Percentiles rank a stretch among this genome's conserved stretches.
Evolutionary conservation across 192 early-diverging fungal species (phyloP).

Genomic region (Martensiomyces pterosporus): DNA sequence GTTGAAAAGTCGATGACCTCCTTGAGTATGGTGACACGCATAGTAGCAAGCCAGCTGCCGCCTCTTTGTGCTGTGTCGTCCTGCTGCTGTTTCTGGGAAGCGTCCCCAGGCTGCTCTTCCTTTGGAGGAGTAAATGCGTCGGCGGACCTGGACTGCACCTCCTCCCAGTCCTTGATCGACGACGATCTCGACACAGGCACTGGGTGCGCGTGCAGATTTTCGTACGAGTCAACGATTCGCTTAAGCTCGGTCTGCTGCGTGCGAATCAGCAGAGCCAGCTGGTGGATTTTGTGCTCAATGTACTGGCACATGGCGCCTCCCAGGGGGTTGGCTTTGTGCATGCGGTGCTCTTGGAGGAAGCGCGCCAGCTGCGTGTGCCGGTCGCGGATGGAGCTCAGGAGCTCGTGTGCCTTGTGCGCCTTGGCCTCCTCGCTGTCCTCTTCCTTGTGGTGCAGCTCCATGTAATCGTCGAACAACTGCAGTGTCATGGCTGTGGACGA

Average conservation of each 20-base stretch:
- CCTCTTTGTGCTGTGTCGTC: no score
- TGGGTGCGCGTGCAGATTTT: conserved; percentile 4
- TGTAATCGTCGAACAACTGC: not conserved
- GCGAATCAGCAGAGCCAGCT: conserved; percentile 38
- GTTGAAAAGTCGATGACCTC: conserved; percentile 32
- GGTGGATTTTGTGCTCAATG: conserved; percentile 39
- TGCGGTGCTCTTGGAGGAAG: conserved; percentile 14
- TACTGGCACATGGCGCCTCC: conserved; percentile 44
- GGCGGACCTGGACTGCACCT: not conserved
- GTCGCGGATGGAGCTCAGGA: conserved; percentile 20
- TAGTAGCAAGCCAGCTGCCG: conserved; percentile 32
- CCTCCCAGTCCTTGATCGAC: conserved; percentile 14
- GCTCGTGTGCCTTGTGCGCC: conserved; percentile 23
- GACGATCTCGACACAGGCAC: conserved; percentile 4
- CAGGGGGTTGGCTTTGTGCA: conserved; percentile 27
- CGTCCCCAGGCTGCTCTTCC: not conserved
- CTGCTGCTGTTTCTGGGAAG: no score
- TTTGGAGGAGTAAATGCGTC: not conserved
- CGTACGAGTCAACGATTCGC: conserved; percentile 14
- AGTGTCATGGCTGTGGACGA: not conserved
- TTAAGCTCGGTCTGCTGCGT: conserved; percentile 26
- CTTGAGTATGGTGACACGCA: conserved; percentile 19
- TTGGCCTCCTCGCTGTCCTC: not conserved
- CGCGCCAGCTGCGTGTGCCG: conserved; percentile 24
- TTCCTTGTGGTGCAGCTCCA: not conserved